Percentiles rank a stretch among this genome's conserved stretches.
phyloP scores from a whole-genome alignment of 1,284 basidiomycete species.

The Ustilago tritici region DNA sequence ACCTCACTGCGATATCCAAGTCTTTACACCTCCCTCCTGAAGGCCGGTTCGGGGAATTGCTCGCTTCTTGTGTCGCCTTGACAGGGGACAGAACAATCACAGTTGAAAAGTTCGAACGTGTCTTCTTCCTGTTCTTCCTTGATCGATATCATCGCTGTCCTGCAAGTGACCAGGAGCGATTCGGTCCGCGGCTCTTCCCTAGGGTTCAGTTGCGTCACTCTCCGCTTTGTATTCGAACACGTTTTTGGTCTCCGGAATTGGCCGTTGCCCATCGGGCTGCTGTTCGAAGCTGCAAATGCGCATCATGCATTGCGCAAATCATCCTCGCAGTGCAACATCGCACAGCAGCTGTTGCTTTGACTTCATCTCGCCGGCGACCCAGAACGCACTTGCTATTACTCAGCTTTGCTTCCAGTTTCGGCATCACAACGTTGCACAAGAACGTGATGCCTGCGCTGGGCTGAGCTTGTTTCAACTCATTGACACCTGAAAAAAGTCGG shows the following conservation, averaged over 20 bases:
- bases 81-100: too few species aligned
- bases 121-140: background rate
- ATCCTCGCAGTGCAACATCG: background rate
- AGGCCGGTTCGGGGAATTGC: too few species aligned
- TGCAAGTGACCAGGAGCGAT: background rate
- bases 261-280: background rate
- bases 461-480: background rate
- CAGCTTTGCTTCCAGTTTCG: background rate
- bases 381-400: background rate
- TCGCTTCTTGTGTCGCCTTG: too few species aligned
- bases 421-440: background rate
- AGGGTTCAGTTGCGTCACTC: background rate
- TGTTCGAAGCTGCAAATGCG: conserved; percentile 7
- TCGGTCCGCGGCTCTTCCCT: conserved; percentile 10
- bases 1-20: too few species aligned
- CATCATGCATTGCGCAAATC: conserved; percentile 5
- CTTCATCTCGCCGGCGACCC: conserved; percentile 1
- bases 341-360: background rate
- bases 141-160: conserved; percentile 6
- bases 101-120: conserved; percentile 12
- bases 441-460: background rate
- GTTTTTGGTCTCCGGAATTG: conserved; percentile 10
- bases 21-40: too few species aligned
- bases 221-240: background rate
- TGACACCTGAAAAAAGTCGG: background rate